Conservation (phyloP, 495 filamentous ascomycete species). For the Xylaria palmicola region DNA sequence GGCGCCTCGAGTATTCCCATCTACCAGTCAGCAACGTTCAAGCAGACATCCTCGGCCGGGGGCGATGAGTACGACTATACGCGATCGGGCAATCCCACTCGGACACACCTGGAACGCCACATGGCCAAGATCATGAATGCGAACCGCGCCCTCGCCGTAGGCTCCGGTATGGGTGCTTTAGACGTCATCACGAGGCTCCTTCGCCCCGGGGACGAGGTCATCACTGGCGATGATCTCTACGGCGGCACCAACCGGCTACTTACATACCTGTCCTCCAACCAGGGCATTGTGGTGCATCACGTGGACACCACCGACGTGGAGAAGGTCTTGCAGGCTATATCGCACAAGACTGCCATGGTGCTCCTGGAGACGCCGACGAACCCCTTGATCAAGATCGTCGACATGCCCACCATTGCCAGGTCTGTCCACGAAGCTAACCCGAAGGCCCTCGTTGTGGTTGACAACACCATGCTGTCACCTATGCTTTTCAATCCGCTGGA, state of each 20-base stretch:
- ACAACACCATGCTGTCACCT: conserved; percentile 98
- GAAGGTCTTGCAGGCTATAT: conserved; percentile 65
- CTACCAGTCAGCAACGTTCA: conserved; percentile 98
- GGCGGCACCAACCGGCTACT: conserved; percentile 93
- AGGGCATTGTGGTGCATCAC: conserved; percentile 90
- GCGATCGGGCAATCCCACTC: conserved; percentile 91
- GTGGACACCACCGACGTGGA: conserved; percentile 84
- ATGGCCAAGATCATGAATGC: conserved; percentile 98
- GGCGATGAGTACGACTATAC: conserved; percentile 97
- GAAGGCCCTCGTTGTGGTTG: conserved; percentile 82
- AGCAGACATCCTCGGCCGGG: conserved; percentile 74
- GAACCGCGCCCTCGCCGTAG: conserved; percentile 83
- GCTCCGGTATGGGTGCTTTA: conserved; percentile 94
- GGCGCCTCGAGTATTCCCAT: conserved; percentile 93
- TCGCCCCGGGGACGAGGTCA: conserved; percentile 91
- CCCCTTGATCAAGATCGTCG: conserved; percentile 95
- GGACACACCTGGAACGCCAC: conserved; percentile 94
- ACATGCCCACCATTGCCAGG: conserved; percentile 75
- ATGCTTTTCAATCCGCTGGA: conserved; percentile 89
- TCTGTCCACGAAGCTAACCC: conserved; percentile 75
- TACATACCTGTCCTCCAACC: conserved; percentile 82
- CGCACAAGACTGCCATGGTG: conserved; percentile 86
- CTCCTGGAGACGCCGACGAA: conserved; percentile 96
- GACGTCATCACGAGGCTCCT: conserved; percentile 96
- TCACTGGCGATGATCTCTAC: conserved; percentile 95